These are phyloP conservation scores for Penicillium diatomitis DNA, from an alignment of 495 filamentous ascomycete genomes.

Conservation along the genomic window DNA sequence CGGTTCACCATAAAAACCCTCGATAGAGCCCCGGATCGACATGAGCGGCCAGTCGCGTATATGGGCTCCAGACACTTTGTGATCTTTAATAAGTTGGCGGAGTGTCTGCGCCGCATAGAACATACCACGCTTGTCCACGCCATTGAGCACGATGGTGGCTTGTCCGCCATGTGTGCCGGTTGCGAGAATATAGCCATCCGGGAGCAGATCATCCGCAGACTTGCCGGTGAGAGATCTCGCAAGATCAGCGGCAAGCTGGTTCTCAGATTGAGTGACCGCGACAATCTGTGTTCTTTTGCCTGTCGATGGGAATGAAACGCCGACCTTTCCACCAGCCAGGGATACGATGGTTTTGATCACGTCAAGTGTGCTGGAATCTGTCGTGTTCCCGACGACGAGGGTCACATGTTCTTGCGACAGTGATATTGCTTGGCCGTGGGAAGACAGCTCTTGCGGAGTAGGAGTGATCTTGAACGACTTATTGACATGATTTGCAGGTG, in stretches of 20 bases:
- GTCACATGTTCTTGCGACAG: slow-evolving; percentile 2
- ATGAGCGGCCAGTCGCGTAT: slow-evolving; percentile 13
- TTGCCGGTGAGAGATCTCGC: slow-evolving; percentile 6
- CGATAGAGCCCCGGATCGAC: slow-evolving; percentile 12
- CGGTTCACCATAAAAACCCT: slow-evolving; percentile 11
- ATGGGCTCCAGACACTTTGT: slow-evolving; percentile 3
- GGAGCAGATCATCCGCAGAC: slow-evolving; percentile 4
- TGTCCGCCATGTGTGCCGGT: slow-evolving; percentile 2
- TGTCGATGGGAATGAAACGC: slow-evolving; percentile 1
- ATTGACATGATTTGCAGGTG: too few species aligned
- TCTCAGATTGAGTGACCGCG: slow-evolving; percentile 4
- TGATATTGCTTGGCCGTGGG: not conserved
- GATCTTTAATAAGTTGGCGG: slow-evolving; percentile 4
- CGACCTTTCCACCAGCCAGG: slow-evolving; percentile 3
- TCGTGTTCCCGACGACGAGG: slow-evolving; percentile 6
- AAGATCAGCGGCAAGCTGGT: not conserved
- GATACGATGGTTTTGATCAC: slow-evolving; percentile 2
- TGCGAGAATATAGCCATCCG: slow-evolving; percentile 10
- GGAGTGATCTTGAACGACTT: too few species aligned
- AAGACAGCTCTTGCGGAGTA: not conserved
- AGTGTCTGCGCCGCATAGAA: slow-evolving; percentile 13
- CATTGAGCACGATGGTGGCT: slow-evolving; percentile 11
- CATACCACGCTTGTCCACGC: slow-evolving; percentile 9
- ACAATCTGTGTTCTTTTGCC: slow-evolving; percentile 8
- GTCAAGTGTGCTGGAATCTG: slow-evolving; percentile 7